Conservation (phyloP, 495 filamentous ascomycete species). For the Penicillium flavigenum region DNA sequence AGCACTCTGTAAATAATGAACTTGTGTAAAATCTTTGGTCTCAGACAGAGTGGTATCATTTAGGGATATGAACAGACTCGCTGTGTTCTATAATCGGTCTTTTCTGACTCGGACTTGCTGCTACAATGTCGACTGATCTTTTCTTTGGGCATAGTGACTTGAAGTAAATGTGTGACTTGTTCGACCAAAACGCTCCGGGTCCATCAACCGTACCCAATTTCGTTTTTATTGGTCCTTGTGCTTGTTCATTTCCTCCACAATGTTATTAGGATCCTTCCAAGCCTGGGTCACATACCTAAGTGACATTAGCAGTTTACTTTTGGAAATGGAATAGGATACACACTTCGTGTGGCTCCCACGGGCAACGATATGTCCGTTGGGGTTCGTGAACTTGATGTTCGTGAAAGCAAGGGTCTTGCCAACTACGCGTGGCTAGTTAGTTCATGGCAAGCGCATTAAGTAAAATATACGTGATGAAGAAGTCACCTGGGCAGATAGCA, state of each 20-base stretch:
- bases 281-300: conserved; percentile 56
- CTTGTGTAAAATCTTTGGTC: neutral
- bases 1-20: neutral
- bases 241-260: conserved; percentile 50
- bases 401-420: conserved; percentile 93
- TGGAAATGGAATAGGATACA: conserved; percentile 23
- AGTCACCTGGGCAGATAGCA: conserved; percentile 19
- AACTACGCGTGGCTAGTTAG: conserved; percentile 51
- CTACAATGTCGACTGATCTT: neutral
- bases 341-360: conserved; percentile 96
- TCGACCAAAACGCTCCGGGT: neutral
- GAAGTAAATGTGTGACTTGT: neutral
- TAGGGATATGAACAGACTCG: neutral
- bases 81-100: neutral
- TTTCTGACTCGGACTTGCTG: neutral
- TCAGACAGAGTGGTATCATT: neutral
- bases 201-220: neutral
- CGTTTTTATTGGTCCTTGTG: conserved; percentile 6
- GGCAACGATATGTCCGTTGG: conserved; percentile 74
- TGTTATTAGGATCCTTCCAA: conserved; percentile 61
- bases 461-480: neutral
- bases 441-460: neutral
- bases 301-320: conserved; percentile 8
- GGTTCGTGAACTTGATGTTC: conserved; percentile 72
- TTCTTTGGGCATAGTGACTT: neutral